A percentile compares a stretch with the other conserved stretches of the same genome.
Evolutionary conservation across 2,329 filamentous ascomycete species (phyloP).

Genomic region (Cladosporium sp.): DNA sequence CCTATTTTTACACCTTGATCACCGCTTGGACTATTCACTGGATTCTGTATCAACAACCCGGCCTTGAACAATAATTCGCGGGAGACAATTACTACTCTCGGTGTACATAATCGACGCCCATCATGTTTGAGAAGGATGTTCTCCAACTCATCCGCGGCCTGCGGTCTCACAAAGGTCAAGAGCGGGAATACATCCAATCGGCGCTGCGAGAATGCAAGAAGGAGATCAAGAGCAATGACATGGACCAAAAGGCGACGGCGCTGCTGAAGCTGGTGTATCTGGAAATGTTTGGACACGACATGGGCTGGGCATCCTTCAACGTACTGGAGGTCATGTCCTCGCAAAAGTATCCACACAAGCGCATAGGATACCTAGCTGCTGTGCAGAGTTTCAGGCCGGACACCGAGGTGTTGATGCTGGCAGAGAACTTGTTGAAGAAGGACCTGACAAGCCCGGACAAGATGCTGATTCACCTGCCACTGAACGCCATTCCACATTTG

Average conservation of each 20-base stretch:
- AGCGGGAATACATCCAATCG: slow-evolving; percentile 91
- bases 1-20: neutral
- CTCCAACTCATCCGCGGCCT: slow-evolving; percentile 98
- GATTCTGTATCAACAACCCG: neutral
- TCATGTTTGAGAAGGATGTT: slow-evolving; percentile 97
- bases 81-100: neutral
- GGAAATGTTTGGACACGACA: slow-evolving; percentile 98
- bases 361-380: slow-evolving; percentile 89
- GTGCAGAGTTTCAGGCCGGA: slow-evolving; percentile 94
- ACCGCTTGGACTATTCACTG: slow-evolving; percentile 1
- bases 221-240: slow-evolving; percentile 89
- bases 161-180: slow-evolving; percentile 90
- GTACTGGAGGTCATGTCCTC: slow-evolving; percentile 99
- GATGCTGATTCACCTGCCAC: slow-evolving; percentile 77
- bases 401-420: slow-evolving; percentile 95
- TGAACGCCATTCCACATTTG: slow-evolving; percentile 87
- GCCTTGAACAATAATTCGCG: neutral
- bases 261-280: slow-evolving; percentile 94
- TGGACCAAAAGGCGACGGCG: slow-evolving; percentile 96
- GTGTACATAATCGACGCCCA: neutral
- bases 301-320: slow-evolving; percentile 99
- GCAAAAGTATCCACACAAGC: slow-evolving; percentile 88
- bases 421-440: slow-evolving; percentile 96
- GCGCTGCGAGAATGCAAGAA: slow-evolving; percentile 91
- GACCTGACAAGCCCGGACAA: slow-evolving; percentile 70